A percentile compares a stretch with the other conserved stretches of the same genome.
Conservation (phyloP, 1,284 basidiomycete genomes). For the Ustilago tritici region DNA sequence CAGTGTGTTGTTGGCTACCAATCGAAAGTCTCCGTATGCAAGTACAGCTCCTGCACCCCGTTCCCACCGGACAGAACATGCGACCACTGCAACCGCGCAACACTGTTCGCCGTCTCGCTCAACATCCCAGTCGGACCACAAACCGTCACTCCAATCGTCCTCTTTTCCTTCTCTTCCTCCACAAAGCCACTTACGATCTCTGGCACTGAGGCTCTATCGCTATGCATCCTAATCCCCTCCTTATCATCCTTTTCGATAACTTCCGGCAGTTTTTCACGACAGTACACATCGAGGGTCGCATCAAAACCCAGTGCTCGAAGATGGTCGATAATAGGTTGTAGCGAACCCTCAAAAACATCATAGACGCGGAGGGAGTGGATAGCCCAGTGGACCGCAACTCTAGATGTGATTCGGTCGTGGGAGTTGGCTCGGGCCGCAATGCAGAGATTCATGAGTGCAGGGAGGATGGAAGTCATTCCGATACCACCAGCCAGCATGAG, state of each 20-base stretch:
- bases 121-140: conserved; percentile 49
- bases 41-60: conserved; percentile 29
- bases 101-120: conserved; percentile 43
- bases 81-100: conserved; percentile 37
- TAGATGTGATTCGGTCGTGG: conserved; percentile 11
- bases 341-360: conserved; percentile 23
- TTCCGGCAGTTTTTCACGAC: background rate
- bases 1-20: conserved; percentile 19
- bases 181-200: conserved; percentile 11
- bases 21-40: conserved; percentile 48
- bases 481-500: conserved; percentile 54
- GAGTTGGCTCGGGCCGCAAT: conserved; percentile 16
- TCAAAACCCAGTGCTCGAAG: conserved; percentile 22
- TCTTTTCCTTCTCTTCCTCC: background rate
- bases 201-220: conserved; percentile 19
- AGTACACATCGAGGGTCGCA: conserved; percentile 37
- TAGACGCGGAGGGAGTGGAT: conserved; percentile 17
- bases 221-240: conserved; percentile 18
- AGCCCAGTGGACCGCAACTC: conserved; percentile 31
- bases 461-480: conserved; percentile 51
- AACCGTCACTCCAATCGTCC: conserved; percentile 35
- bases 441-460: conserved; percentile 42
- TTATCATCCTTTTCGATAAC: background rate
- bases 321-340: conserved; percentile 31
- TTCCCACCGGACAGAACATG: conserved; percentile 18